Evolutionary conservation across 352 stramenopile species (phyloP).

Genomic region (Phytophthora pinifolia): DNA sequence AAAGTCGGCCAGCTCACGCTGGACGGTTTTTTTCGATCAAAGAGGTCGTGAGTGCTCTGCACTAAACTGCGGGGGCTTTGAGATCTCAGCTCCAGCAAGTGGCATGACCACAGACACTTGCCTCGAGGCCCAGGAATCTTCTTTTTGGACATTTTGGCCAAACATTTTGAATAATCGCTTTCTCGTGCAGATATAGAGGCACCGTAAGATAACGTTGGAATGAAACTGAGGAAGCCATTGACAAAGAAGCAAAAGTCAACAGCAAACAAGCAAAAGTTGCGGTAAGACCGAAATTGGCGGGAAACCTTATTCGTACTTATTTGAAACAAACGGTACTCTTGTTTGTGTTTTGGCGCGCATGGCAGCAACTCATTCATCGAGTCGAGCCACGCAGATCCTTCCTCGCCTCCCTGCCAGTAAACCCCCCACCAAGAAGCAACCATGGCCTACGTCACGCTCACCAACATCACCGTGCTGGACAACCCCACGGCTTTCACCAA

Average conservation of each 20-base stretch:
- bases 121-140: background rate
- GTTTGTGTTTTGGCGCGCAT: constrained; percentile 25
- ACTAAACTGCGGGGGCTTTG: background rate
- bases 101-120: too few relatives aligned
- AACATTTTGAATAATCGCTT: constrained; percentile 23
- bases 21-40: constrained; percentile 47
- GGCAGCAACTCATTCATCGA: constrained; percentile 21
- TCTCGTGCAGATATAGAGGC: constrained; percentile 20
- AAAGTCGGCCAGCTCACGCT: constrained; percentile 53
- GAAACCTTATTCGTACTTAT: too few relatives aligned
- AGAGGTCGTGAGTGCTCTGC: constrained; percentile 9
- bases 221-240: background rate
- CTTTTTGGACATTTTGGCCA: constrained; percentile 14
- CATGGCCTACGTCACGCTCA: constrained; percentile 90
- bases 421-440: constrained; percentile 14
- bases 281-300: constrained; percentile 24
- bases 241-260: background rate
- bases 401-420: background rate
- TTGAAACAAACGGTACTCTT: constrained; percentile 3
- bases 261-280: constrained; percentile 14
- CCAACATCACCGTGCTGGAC: constrained; percentile 96
- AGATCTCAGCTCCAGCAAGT: background rate
- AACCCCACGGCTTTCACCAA: constrained; percentile 98
- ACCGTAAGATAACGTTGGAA: constrained; percentile 16
- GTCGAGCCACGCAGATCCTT: constrained; percentile 6